Conservation (phyloP, 2,329 filamentous ascomycete genomes). For the Lecanicillium sp. region DNA sequence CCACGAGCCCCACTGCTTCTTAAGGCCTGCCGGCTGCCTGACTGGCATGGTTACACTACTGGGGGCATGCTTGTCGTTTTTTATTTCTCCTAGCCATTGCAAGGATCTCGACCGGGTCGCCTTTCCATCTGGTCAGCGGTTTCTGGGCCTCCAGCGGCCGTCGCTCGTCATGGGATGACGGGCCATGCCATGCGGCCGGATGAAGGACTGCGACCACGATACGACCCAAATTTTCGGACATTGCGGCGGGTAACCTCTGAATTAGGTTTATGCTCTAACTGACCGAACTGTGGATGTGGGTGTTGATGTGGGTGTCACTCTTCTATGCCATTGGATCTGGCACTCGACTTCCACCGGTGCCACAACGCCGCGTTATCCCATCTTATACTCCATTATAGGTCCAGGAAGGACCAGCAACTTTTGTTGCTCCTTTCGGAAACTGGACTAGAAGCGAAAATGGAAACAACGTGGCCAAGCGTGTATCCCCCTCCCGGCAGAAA, state of each 20-base stretch:
- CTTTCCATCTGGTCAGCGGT: constrained; percentile 5
- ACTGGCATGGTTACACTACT: constrained; percentile 11
- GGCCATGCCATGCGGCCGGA: not conserved
- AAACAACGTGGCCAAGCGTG: too few species aligned
- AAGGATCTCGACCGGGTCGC: constrained; percentile 6
- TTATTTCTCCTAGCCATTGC: constrained; percentile 12
- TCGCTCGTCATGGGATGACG: constrained; percentile 11
- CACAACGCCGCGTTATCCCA: constrained; percentile 8
- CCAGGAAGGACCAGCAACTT: not conserved
- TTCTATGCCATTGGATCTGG: constrained; percentile 11
- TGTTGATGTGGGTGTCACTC: constrained; percentile 4
- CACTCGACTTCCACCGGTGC: constrained; percentile 7
- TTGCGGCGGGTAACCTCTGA: constrained; percentile 8
- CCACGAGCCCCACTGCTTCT: constrained; percentile 9
- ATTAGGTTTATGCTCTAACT: constrained; percentile 10
- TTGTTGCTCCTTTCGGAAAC: not conserved
- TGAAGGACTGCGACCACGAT: not conserved
- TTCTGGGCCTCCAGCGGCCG: constrained; percentile 8
- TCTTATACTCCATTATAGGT: constrained; percentile 8
- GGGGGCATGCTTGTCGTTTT: not conserved
- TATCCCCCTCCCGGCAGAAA: too few species aligned
- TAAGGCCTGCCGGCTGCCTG: not conserved
- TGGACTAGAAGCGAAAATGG: not conserved
- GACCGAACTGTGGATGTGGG: constrained; percentile 1
- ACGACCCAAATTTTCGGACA: constrained; percentile 11